Conservation (phyloP, 164 flowering plant species). For the Kingdonia uniflora region DNA sequence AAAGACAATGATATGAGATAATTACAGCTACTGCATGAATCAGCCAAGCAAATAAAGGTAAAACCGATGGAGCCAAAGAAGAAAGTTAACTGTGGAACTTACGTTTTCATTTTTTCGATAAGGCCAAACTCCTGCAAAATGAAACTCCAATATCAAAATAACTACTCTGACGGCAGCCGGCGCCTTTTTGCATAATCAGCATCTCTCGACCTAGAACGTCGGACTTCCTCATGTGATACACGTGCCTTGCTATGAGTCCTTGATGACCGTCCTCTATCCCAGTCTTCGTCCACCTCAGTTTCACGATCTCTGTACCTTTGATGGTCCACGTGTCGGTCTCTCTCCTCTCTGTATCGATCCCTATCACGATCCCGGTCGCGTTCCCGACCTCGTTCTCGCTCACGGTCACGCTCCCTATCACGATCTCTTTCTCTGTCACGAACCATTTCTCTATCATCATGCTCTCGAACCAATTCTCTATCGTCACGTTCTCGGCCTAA, state of each 20-base stretch:
- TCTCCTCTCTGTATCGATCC: constrained; percentile 40
- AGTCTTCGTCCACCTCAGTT: constrained; percentile 40
- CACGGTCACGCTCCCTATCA: constrained; percentile 35
- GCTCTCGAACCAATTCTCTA: constrained; percentile 23
- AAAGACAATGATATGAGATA: no score
- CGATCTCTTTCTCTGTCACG: constrained; percentile 53
- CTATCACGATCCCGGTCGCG: constrained; percentile 33
- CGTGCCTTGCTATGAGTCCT: constrained; percentile 62
- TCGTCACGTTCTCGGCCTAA: constrained; percentile 21
- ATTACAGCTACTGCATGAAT: no score
- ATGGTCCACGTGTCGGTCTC: constrained; percentile 55
- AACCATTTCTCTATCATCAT: constrained; percentile 27
- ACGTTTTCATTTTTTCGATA: no score
- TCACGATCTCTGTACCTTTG: constrained; percentile 54
- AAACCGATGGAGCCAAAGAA: no score
- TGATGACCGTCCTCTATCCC: constrained; percentile 72
- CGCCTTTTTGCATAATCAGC: constrained; percentile 74
- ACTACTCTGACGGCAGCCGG: constrained; percentile 43
- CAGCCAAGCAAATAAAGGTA: no score
- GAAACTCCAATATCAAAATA: background rate
- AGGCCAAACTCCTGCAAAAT: no score
- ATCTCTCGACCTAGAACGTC: constrained; percentile 65
- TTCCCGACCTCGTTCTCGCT: constrained; percentile 27
- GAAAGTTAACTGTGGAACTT: no score
- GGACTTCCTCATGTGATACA: constrained; percentile 55